Base-by-base conservation (phyloP, 345 rosid genomes). In the Kernera saxatilis region DNA sequence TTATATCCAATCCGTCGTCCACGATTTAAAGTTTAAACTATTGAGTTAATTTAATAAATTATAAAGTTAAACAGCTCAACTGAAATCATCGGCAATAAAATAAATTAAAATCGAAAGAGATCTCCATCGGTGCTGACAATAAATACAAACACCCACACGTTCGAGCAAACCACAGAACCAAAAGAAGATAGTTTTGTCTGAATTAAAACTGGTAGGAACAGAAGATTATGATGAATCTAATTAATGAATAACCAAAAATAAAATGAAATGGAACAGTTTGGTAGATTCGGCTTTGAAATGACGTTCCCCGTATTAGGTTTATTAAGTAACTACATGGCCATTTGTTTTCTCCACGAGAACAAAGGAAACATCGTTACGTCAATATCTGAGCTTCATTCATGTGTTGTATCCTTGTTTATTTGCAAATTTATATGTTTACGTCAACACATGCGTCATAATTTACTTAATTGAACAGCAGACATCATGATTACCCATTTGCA, bases 381-480 rank as follows among this genome's bases (percentile, higher is more conserved):
- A 45, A 45, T 57, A 23, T 57, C 35, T 45, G 57, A 46, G 58
- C 61, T 69, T 69, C 57, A 15, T 27, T 43, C 29, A n/a, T n/a
- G n/a, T n/a, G n/a, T 19, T 29, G 22, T 56, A 21, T 56, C 25
- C 15, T 32, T 30, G 56, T 37, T 70, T 46, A 33, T 46, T 68
- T 48, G 67, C 32, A 46, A 70, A 58, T 17, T 17, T 5, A 17
- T 58, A 46, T 70, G 30, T 70, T 58, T 13, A 48, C 49, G 50
- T 70, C 67, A 70, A 37, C 67, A 37, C 67, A 26, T 13, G 29
- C 2, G 58, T 70, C 57, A 70, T 48, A 3, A 48, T 58, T 58
- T 48, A 25, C 37, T 58, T 30, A 25, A 18, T 11, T 25, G 8
- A 46, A 35, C 48, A 35, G 15, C 74, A 58, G 22, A 59, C 59